A percentile compares a stretch with the other conserved stretches of the same genome.
Evolutionary conservation across 768 basidiomycete species (phyloP).

Genomic region (Trametes maxima): DNA sequence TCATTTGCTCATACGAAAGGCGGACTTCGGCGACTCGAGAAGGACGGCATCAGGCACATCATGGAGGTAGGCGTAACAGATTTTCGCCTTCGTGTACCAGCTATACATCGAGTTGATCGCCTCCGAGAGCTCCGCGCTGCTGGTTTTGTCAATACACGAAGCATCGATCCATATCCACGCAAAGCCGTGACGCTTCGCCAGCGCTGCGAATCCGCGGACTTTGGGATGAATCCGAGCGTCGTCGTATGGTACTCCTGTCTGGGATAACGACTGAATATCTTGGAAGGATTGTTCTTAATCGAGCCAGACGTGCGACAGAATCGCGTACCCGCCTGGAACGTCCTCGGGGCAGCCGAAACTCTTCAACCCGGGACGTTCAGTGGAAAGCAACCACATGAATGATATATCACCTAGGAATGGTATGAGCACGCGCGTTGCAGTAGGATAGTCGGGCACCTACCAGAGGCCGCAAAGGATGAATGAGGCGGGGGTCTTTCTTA

Average conservation of each 20-base stretch:
- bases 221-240: not conserved
- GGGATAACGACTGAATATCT: not conserved
- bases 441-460: not conserved
- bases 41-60: not conserved
- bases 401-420: not conserved
- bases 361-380: not conserved
- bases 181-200: not conserved
- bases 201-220: not conserved
- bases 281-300: slow-evolving; percentile 1
- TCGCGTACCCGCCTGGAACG: slow-evolving; percentile 7
- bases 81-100: not conserved
- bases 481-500: too few species aligned
- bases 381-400: slow-evolving; percentile 12
- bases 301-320: slow-evolving; percentile 14
- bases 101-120: not conserved
- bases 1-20: not conserved
- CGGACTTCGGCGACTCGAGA: not conserved
- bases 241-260: not conserved
- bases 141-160: not conserved
- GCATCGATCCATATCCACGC: not conserved
- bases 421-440: not conserved
- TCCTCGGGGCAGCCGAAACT: not conserved
- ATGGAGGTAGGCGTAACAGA: not conserved
- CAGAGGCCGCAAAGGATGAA: too few species aligned
- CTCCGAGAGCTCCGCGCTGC: not conserved